Percentiles rank a stretch among this genome's conserved stretches.
Evolutionary conservation across 2,329 filamentous ascomycete species (phyloP).

Genomic region (Hymenoscyphus fructigenus): DNA sequence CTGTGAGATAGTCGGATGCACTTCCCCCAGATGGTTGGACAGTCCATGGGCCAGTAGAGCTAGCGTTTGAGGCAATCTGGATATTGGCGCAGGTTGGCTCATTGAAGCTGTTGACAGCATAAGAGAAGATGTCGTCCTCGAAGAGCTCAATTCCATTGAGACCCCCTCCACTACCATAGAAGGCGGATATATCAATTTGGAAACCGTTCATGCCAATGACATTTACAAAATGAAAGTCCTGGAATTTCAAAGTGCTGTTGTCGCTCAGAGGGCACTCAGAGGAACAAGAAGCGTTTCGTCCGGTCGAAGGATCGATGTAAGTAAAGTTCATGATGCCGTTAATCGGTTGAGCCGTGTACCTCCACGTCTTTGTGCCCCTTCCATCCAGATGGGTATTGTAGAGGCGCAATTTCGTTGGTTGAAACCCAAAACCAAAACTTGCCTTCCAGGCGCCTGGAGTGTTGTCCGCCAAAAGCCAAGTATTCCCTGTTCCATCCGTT

Average conservation of each 20-base stretch:
- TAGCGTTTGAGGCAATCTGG: slow-evolving; percentile 64
- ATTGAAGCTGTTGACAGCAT: slow-evolving; percentile 85
- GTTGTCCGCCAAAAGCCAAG: slow-evolving; percentile 78
- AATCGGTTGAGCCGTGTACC: slow-evolving; percentile 80
- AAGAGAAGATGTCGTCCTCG: slow-evolving; percentile 79
- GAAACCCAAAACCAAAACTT: slow-evolving; percentile 77
- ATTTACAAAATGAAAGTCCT: slow-evolving; percentile 93
- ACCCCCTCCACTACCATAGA: slow-evolving; percentile 83
- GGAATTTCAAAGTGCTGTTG: slow-evolving; percentile 63
- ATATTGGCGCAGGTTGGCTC: slow-evolving; percentile 76
- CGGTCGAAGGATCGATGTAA: slow-evolving; percentile 74
- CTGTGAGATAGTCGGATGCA: slow-evolving; percentile 74
- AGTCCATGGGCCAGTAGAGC: slow-evolving; percentile 71
- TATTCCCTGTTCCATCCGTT: slow-evolving; percentile 67
- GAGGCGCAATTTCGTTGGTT: slow-evolving; percentile 81
- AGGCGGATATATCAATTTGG: slow-evolving; percentile 79
- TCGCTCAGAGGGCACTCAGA: slow-evolving; percentile 80
- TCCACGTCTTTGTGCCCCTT: slow-evolving; percentile 83
- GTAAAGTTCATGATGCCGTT: slow-evolving; percentile 96
- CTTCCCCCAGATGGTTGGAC: slow-evolving; percentile 66
- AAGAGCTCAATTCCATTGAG: slow-evolving; percentile 84
- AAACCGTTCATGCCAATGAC: slow-evolving; percentile 84
- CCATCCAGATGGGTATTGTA: slow-evolving; percentile 85
- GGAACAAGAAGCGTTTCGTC: slow-evolving; percentile 70
- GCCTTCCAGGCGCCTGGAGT: slow-evolving; percentile 81